Evolutionary conservation across 106 monocot species (phyloP), one percentile per base, ranked within the genome.

Genomic region (Phalaenopsis equestris): DNA sequence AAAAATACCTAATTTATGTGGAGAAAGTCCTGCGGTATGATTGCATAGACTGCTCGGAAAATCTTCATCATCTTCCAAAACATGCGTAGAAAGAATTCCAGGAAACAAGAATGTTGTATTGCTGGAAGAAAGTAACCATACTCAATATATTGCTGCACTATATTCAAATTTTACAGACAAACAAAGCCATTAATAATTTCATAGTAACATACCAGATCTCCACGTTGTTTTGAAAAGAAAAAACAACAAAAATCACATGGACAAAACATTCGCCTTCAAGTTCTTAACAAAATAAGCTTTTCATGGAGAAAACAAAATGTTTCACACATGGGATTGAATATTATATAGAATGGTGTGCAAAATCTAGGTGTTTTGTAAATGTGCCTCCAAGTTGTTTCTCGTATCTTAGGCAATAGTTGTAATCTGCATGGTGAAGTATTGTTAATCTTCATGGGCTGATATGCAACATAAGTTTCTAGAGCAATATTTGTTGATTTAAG

Each of bases 51-150:
- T 45, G 14, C 75, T 82, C 72, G 75, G 82, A 79, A 88, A 65
- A 84, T 93, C 95, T 55, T 95, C 93, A 64, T 90, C 91, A 55
- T 91, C 93, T 68, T 93, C 89, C 85, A 96, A 93, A 78, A 88
- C 68, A 81, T 84, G 67, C 10, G 89, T 81, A 49, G 86, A 84
- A 42, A 93, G 87, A 55, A 88, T 56, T 41, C 86, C 85, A 42
- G 93, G 86, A 52, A 96, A 64, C 83, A 88, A 85, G 72, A 91
- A 85, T 41, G 89, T 85, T 73, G 86, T 85, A 86, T 96, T 96
- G 87, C 96, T 96, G 91, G 72, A 83, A 85, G 8, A 18, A 80
- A 9, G 79, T 8, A 80, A 76, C 65, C 48, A 72, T 67, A 56
- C 14, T 55, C 43, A 10, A 15, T 70, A 70, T 70, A 70, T 39